Evolutionary conservation across 441 rosid species (phyloP).

Genomic region (Gossypium davidsonii): DNA sequence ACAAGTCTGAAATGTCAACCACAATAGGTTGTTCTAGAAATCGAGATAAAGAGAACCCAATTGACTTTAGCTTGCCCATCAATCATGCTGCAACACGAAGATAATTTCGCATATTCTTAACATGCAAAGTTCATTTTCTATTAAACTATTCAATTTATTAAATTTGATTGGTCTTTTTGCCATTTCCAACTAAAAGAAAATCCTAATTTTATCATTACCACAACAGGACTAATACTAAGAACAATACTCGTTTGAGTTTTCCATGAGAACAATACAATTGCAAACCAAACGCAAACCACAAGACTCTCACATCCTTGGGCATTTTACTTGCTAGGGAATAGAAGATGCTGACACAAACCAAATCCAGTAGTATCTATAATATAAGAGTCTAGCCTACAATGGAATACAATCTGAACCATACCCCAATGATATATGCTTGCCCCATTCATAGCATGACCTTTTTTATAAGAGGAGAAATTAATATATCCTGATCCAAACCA

Average conservation of each 20-base stretch:
- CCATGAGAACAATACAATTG: slow-evolving; percentile 1
- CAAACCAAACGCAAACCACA: not conserved
- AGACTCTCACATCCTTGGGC: not conserved
- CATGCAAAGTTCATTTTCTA: not conserved
- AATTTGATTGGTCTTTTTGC: not conserved
- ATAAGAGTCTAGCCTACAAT: not conserved
- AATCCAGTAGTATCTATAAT: not conserved
- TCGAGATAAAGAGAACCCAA: too few species aligned
- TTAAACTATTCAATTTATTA: slow-evolving; percentile 2
- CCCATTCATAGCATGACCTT: not conserved
- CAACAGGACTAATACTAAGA: not conserved
- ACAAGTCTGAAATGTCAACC: too few species aligned
- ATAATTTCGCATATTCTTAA: too few species aligned
- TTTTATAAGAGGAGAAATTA: not conserved
- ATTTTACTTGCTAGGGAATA: not conserved
- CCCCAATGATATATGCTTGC: not conserved
- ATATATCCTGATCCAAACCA: not conserved
- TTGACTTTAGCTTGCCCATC: too few species aligned
- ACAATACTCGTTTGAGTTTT: not conserved
- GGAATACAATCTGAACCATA: not conserved
- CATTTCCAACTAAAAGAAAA: not conserved
- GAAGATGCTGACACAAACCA: not conserved
- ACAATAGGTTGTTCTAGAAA: too few species aligned
- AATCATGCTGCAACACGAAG: too few species aligned
- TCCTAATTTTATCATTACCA: not conserved